A percentile compares a stretch with the other conserved stretches of the same genome.
Conservation (phyloP, 139 green algal genomes). For the Chlamydomonas sphaeroides region DNA sequence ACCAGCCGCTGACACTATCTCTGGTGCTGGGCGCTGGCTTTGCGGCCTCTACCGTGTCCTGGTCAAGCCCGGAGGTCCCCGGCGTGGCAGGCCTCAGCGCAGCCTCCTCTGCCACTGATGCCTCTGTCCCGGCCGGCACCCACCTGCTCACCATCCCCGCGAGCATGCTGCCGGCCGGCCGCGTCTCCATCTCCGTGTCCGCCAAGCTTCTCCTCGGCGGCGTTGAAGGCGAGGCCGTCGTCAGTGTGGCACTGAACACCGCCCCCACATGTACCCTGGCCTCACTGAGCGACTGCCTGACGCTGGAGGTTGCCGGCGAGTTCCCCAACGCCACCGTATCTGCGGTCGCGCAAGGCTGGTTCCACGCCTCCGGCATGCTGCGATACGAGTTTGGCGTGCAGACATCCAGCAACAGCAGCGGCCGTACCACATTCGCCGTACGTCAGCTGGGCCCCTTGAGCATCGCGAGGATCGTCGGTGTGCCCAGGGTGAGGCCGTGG, state of each 20-base stretch:
- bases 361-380: not conserved
- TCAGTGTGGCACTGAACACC: conserved; percentile 17
- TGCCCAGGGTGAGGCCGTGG: no score
- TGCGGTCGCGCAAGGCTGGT: not conserved
- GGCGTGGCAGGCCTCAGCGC: not conserved
- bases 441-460: not conserved
- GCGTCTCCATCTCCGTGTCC: not conserved
- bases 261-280: conserved; percentile 8
- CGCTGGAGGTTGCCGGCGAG: not conserved
- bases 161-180: not conserved
- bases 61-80: not conserved
- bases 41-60: not conserved
- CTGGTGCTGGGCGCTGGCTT: not conserved
- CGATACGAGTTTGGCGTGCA: conserved; percentile 32
- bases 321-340: conserved; percentile 8
- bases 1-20: not conserved
- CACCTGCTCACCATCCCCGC: conserved; percentile 24
- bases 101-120: not conserved
- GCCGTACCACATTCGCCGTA: not conserved
- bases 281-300: not conserved
- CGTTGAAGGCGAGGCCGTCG: not conserved
- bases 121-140: not conserved
- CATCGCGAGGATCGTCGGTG: not conserved
- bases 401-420: no score
- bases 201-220: not conserved